Evolutionary conservation across 805 yeast genomes (phyloP).

Genomic region (Huiozyma sinensis): DNA sequence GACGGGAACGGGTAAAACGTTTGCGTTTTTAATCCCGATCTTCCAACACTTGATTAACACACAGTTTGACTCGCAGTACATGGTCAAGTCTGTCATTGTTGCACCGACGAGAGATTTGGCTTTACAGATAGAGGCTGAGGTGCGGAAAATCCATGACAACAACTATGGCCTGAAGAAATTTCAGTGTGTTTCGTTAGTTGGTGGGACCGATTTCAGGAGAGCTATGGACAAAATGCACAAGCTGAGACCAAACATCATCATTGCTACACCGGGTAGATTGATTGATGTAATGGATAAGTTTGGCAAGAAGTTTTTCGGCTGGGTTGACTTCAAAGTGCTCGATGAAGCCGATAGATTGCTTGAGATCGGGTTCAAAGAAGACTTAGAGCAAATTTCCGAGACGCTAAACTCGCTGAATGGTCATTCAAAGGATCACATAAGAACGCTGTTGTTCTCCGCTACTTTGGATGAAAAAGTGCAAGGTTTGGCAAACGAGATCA

Average conservation of each 20-base stretch:
- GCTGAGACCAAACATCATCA: constrained; percentile 45
- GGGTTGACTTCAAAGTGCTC: constrained; percentile 55
- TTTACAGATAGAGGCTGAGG: constrained; percentile 61
- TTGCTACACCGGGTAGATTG: constrained; percentile 87
- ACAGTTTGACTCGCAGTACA: constrained; percentile 22
- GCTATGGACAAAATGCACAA: constrained; percentile 29
- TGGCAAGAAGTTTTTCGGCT: constrained; percentile 37
- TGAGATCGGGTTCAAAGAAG: constrained; percentile 69
- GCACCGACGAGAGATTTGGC: constrained; percentile 93
- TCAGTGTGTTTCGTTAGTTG: constrained; percentile 48
- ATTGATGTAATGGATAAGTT: constrained; percentile 44
- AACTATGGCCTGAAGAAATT: constrained; percentile 22
- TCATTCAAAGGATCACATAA: constrained; percentile 33
- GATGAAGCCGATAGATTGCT: constrained; percentile 90
- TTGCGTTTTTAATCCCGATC: constrained; percentile 77
- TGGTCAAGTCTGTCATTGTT: constrained; percentile 54
- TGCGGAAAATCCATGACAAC: constrained; percentile 35
- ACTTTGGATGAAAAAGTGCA: constrained; percentile 66
- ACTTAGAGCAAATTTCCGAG: constrained; percentile 47
- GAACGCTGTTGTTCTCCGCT: constrained; percentile 77
- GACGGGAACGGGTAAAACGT: constrained; percentile 93
- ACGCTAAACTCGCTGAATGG: constrained; percentile 31
- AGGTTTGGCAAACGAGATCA: constrained; percentile 47
- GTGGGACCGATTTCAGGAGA: constrained; percentile 43
- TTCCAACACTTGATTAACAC: constrained; percentile 42